Conservation (phyloP, 306 rosid species). For the Prunus kanzakura region DNA sequence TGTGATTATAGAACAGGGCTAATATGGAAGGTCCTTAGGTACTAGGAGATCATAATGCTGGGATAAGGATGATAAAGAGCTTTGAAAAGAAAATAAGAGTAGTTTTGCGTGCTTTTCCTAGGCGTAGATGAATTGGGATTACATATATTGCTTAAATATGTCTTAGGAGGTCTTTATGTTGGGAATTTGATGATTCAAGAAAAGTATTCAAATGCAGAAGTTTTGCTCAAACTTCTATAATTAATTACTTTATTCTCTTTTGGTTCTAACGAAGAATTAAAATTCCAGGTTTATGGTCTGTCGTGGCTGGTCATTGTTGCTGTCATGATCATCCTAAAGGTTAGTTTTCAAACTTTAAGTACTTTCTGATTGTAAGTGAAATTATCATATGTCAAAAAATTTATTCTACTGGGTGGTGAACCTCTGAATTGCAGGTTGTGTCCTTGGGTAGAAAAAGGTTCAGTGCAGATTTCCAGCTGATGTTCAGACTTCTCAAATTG, state of each 20-base stretch:
- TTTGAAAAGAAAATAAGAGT: neutral
- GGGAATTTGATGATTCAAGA: neutral
- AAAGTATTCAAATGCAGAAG: neutral
- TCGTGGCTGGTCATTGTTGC: slow-evolving; percentile 95
- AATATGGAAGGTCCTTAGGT: neutral
- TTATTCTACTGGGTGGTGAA: slow-evolving; percentile 20
- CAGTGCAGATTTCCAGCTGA: slow-evolving; percentile 93
- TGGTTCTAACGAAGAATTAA: too few species aligned
- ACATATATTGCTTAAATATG: neutral
- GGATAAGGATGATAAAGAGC: neutral
- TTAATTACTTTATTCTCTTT: neutral
- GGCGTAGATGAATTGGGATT: neutral
- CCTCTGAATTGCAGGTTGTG: slow-evolving; percentile 65
- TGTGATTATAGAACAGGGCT: too few species aligned
- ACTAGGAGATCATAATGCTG: neutral
- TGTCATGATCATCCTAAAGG: slow-evolving; percentile 83
- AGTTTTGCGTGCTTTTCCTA: neutral
- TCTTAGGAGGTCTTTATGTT: neutral
- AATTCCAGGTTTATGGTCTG: slow-evolving; percentile 76
- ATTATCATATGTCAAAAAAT: slow-evolving; percentile 10
- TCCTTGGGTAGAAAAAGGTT: slow-evolving; percentile 88
- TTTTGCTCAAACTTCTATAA: neutral
- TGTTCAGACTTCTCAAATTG: slow-evolving; percentile 92
- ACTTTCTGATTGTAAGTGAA: slow-evolving; percentile 13
- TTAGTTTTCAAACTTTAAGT: slow-evolving; percentile 26